Conservation (phyloP, 257 asterid species). For the Nicotiana undulata region DNA sequence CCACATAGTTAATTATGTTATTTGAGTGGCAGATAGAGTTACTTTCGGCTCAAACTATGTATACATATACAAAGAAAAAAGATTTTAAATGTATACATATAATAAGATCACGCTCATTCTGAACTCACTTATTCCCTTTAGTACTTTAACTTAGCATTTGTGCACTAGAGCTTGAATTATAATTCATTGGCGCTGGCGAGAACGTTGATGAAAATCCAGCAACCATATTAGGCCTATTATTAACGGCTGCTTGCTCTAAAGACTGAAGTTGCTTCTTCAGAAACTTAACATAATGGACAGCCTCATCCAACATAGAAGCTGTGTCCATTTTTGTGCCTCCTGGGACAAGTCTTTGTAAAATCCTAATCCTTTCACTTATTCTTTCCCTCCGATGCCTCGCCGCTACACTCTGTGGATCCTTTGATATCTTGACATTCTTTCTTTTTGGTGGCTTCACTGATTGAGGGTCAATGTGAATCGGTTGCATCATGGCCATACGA, state of each 20-base stretch:
- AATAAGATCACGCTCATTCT: too few species aligned
- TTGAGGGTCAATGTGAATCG: conserved; percentile 37
- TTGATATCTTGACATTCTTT: conserved; percentile 45
- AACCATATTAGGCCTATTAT: conserved; percentile 10
- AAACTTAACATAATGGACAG: conserved; percentile 44
- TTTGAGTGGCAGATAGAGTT: background rate
- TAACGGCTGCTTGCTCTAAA: conserved; percentile 23
- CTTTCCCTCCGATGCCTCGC: conserved; percentile 47
- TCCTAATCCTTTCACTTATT: conserved; percentile 44
- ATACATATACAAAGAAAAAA: too few species aligned
- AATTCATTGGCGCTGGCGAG: background rate
- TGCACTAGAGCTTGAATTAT: conserved; percentile 2
- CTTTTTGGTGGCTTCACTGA: conserved; percentile 37
- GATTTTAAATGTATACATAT: too few species aligned
- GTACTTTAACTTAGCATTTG: conserved; percentile 12
- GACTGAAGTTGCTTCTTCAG: conserved; percentile 34
- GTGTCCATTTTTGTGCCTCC: conserved; percentile 54
- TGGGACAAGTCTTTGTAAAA: conserved; percentile 43
- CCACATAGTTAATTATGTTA: background rate
- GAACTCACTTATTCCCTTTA: too few species aligned
- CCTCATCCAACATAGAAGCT: conserved; percentile 52
- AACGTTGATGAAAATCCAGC: conserved; percentile 1
- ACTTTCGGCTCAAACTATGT: too few species aligned
- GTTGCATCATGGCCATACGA: conserved; percentile 49
- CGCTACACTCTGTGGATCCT: conserved; percentile 53